A percentile compares a stretch with the other conserved stretches of the same genome.
Conservation (phyloP, 2,329 filamentous ascomycete species). For the Verticillium tricorpus region DNA sequence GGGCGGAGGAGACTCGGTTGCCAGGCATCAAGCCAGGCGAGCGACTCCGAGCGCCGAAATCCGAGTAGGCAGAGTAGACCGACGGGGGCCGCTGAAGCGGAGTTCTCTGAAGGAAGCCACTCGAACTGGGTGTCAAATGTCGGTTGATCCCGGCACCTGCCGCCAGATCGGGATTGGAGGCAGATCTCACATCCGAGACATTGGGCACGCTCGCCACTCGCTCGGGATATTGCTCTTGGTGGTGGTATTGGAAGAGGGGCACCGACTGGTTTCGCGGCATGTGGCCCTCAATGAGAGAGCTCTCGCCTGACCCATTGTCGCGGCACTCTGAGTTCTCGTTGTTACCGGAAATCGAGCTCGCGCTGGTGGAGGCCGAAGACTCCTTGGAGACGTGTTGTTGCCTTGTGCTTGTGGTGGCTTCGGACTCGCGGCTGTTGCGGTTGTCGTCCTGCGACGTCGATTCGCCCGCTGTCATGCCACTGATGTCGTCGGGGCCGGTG, state of each 20-base stretch:
- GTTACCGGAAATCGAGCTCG: slow-evolving; percentile 49
- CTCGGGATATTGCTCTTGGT: slow-evolving; percentile 45
- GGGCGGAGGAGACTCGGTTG: slow-evolving; percentile 41
- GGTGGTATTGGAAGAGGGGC: slow-evolving; percentile 59
- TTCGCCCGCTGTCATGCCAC: slow-evolving; percentile 19
- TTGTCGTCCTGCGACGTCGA: slow-evolving; percentile 28
- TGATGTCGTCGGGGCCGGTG: slow-evolving; percentile 25
- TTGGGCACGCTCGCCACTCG: slow-evolving; percentile 37
- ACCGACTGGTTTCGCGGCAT: slow-evolving; percentile 38
- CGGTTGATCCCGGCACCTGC: slow-evolving; percentile 51
- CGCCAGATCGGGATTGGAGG: slow-evolving; percentile 46
- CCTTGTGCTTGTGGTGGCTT: slow-evolving; percentile 43
- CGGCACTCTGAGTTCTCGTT: slow-evolving; percentile 43
- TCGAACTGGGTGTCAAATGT: slow-evolving; percentile 54
- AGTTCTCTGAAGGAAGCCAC: slow-evolving; percentile 48
- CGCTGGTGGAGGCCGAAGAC: slow-evolving; percentile 51
- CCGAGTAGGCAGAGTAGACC: slow-evolving; percentile 69
- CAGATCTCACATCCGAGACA: slow-evolving; percentile 35
- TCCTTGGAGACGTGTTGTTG: slow-evolving; percentile 45
- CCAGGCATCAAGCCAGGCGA: slow-evolving; percentile 45
- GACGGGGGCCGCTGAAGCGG: slow-evolving; percentile 68
- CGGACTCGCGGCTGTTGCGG: slow-evolving; percentile 49
- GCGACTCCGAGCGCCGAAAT: slow-evolving; percentile 60
- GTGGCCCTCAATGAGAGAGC: slow-evolving; percentile 44
- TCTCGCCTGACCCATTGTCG: slow-evolving; percentile 42